Base-by-base conservation (phyloP, 1,284 basidiomycete genomes). In the Ustilago sp. region DNA sequence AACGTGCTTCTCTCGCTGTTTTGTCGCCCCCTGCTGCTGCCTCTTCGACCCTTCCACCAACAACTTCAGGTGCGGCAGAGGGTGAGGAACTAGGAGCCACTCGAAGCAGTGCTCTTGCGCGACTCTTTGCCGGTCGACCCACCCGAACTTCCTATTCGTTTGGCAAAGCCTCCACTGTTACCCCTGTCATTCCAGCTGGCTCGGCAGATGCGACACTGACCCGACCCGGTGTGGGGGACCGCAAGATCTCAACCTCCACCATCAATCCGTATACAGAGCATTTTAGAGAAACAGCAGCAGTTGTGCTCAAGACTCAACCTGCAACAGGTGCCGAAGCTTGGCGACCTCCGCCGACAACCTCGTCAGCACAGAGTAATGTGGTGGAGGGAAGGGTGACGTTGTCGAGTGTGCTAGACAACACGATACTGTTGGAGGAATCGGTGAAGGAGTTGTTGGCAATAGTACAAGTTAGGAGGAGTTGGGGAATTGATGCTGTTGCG, bases 391-490 rank as follows among this genome's bases (percentile, higher is more conserved):
- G 51, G 19, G 89, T 94, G 34, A 93, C 93, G 12, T 88, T 97
- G 38, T 95, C 93, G 35, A 91, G 90, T 74, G 86, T 97, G 65
- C 87, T 99, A 80, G 97, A 99, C 86, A 98, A 99, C 83, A 92
- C 95, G 32, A 94, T 99, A 23, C 91, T 99, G 58, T 86, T 99
- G 70, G 95, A 99, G 87, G 96, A 99, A 87, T 92, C 92, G 68
- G 92, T 98, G 80, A 97, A 98, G 88, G 96, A 99, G 86, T 87
- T 97, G 56, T 91, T 92, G 35, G 93, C 93, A 23, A 92, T 96
- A 67, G 90, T 97, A 63, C 92, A 93, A 86, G 93, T 93, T 28
- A 88, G 95, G 72, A 88, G 93, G 79, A 92, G 91, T 85, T 87
- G 95, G 69, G 95, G 95, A 0, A 92, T 98, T 75, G 95, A 98